Evolutionary conservation across 2,329 filamentous ascomycete species (phyloP), one percentile per base, ranked within the genome.

Genomic region (Fusarium burgessii): DNA sequence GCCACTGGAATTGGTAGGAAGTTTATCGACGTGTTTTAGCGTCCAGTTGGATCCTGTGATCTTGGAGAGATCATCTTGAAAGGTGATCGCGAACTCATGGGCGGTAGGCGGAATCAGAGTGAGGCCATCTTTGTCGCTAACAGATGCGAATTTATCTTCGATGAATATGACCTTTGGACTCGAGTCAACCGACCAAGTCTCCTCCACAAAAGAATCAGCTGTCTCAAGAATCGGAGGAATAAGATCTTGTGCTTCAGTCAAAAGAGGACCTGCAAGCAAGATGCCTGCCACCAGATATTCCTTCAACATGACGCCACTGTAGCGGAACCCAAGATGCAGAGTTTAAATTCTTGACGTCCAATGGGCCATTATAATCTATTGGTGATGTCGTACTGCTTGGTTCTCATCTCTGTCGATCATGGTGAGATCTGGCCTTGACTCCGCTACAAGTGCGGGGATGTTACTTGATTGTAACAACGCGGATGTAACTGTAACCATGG

Each of bases 1-100:
- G 1, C 65, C 65, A 2, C n/a, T 58, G 1, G 13, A 18, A 10
- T 57, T 41, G 2, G 1, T 25, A 0, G 57, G 25, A 5, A 62
- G 45, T 0, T 27, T 29, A 0, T 23, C 17, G 3, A 38, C 35
- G 2, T 25, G 63, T 4, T 68, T 68, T 10, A 68, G 12, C 0
- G 63, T 68, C 65, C 65, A 68, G 10, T 63, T 68, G 7, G 32
- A 27, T 1, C 65, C 57, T 8, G 57, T 68, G 1, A 68, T 29
- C 8, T 63, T 20, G 4, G 23, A 7, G 1, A 68, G 57, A n/a
- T 68, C 65, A 36, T 68, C 20, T 13, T 23, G 50, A 47, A 68
- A 68, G 4, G 50, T 57, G 1, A 45, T 40, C 3, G 65, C 63
- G 9, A 68, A 68, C 6, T 63, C 57, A 7, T 47, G 18, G 4